Conservation (phyloP, 345 rosid species). For the Pugionium cornutum region DNA sequence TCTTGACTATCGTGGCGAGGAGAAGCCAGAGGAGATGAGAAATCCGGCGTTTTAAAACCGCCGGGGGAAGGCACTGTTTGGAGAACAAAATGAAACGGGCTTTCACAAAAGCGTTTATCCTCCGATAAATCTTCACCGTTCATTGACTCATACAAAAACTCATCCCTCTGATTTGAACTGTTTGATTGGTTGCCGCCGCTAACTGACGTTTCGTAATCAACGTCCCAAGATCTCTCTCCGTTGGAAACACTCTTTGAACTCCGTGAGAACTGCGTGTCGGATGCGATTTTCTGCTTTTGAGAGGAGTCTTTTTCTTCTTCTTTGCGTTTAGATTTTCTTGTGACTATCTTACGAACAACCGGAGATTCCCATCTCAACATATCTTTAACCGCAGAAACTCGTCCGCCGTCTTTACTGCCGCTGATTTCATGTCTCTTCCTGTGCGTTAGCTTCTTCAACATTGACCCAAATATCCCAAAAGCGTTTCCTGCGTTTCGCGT, state of each 20-base stretch:
- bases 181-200: slow-evolving; percentile 48
- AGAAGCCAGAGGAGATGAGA: slow-evolving; percentile 65
- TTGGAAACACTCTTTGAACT: slow-evolving; percentile 56
- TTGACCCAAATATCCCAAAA: slow-evolving; percentile 59
- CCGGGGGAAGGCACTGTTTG: slow-evolving; percentile 49
- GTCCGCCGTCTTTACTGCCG: slow-evolving; percentile 22
- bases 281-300: slow-evolving; percentile 42
- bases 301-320: slow-evolving; percentile 25
- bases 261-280: slow-evolving; percentile 42
- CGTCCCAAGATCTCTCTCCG: slow-evolving; percentile 61
- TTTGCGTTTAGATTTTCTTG: slow-evolving; percentile 29
- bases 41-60: slow-evolving; percentile 62
- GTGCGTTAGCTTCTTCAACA: slow-evolving; percentile 61
- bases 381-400: slow-evolving; percentile 48
- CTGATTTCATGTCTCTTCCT: slow-evolving; percentile 42
- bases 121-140: slow-evolving; percentile 38
- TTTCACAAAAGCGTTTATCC: slow-evolving; percentile 51
- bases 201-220: slow-evolving; percentile 54
- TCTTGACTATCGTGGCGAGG: slow-evolving; percentile 49
- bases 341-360: slow-evolving; percentile 42
- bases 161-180: slow-evolving; percentile 39
- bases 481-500: slow-evolving; percentile 43
- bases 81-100: slow-evolving; percentile 74
- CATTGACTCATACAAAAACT: slow-evolving; percentile 26
- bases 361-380: slow-evolving; percentile 57